Base-by-base conservation (phyloP, 1,284 basidiomycete species). In the Trametes sp. region DNA sequence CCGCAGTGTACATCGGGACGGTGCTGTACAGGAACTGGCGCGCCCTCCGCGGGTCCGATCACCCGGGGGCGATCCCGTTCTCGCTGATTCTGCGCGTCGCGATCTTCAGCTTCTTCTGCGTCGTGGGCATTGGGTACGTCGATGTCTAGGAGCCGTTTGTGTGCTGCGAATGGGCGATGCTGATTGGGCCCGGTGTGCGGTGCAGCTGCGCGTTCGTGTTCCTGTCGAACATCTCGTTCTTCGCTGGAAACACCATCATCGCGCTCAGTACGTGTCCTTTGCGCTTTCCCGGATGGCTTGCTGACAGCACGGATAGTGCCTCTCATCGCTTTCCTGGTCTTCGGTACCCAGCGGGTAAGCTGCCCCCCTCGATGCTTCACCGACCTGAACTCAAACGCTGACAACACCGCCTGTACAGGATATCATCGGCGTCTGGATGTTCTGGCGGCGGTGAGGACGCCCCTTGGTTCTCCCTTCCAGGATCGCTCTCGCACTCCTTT, bases 191-290 rank as follows among this genome's bases (percentile, higher is more conserved):
- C 14, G 23, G 48, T 8, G 36, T 16, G 23, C 38, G 23, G 14
- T 21, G 31, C 41, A 65, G 63, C 42, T 65, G 64, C 52, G 56
- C 66, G 49, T 63, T 68, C 57, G 57, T 69, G 48, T 69, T 69
- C 66, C 55, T 69, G 35, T 59, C 68, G 52, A 54, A 61, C 26
- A 50, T 67, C 10, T 65, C 64, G 21, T 61, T 52, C 57, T 61
- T 66, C n/a, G 62, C 66, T 9, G 66, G 66, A 11, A 69, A 69
- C 58, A 63, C 65, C 24, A 63, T 67, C 57, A 69, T 69, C 31
- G 46, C 63, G 11, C 46, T 69, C 10, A 69, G 68, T 69, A 42
- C 16, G 66, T 57, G 21, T n/a, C 19, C n/a, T 26, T 36, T 21
- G 23, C 48, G 31, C 24, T 24, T 2, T 26, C 3, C 11, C 7